These are phyloP conservation scores for Aspergillus sp. DNA, from an alignment of 2,329 filamentous ascomycete genomes.

Conservation along the genomic window DNA sequence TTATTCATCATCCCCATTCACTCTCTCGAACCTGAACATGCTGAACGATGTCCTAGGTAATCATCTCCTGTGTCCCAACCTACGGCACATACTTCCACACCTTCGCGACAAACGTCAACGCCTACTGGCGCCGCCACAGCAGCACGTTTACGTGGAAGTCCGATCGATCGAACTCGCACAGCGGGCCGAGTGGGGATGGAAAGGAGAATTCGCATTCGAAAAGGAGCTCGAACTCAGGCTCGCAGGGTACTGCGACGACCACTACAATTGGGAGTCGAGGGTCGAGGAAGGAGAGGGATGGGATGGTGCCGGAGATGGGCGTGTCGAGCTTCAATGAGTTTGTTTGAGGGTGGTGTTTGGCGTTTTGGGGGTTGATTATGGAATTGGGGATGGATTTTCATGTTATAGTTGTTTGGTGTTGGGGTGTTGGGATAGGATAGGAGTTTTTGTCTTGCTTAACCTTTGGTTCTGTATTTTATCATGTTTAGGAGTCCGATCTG, in stretches of 20 bases:
- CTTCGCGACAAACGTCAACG: slow-evolving; percentile 18
- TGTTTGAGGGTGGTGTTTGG: not conserved
- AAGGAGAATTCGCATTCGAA: not conserved
- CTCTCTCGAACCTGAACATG: not conserved
- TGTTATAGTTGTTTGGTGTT: too few species aligned
- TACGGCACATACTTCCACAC: slow-evolving; percentile 43
- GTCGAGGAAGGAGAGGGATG: not conserved
- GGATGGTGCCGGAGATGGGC: not conserved
- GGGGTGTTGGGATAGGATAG: too few species aligned
- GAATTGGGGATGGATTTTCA: too few species aligned
- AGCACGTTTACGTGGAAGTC: not conserved
- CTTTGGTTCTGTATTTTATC: too few species aligned
- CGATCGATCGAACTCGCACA: not conserved
- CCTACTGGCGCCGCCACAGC: slow-evolving; percentile 14
- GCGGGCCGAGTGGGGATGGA: not conserved
- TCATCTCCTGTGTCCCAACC: slow-evolving; percentile 45
- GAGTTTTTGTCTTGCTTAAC: too few species aligned
- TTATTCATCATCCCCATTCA: not conserved
- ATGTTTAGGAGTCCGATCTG: too few species aligned
- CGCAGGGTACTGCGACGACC: not conserved
- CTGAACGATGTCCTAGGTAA: slow-evolving; percentile 22
- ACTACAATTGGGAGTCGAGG: not conserved
- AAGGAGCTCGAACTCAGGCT: not conserved
- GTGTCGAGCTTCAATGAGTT: not conserved
- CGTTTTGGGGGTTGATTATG: too few species aligned